These are phyloP conservation scores for Panus rudis DNA, from an alignment of 768 basidiomycete species.

Conservation along the genomic window DNA sequence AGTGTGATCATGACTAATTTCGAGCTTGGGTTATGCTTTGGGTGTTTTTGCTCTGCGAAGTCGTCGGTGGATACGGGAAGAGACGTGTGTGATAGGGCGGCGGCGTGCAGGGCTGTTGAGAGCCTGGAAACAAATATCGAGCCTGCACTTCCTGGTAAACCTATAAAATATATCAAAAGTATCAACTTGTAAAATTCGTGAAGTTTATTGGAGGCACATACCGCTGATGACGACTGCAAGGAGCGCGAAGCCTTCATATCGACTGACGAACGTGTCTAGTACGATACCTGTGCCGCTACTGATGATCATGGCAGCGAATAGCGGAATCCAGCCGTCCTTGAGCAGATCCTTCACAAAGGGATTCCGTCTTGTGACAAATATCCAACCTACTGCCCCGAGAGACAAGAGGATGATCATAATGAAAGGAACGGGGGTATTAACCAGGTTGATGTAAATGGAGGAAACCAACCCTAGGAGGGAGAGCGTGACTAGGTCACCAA, in stretches of 20 bases:
- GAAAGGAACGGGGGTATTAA: constrained; percentile 61
- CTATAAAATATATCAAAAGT: constrained; percentile 25
- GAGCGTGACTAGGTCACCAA: constrained; percentile 91
- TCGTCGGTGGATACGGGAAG: constrained; percentile 11
- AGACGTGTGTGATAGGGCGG: constrained; percentile 26
- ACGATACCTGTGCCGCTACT: constrained; percentile 87
- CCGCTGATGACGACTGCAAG: constrained; percentile 86
- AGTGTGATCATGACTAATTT: constrained; percentile 62
- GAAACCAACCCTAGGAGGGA: constrained; percentile 74
- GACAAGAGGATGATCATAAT: constrained; percentile 42
- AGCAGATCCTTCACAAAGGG: constrained; percentile 64
- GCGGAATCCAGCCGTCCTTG: constrained; percentile 81
- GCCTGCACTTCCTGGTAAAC: constrained; percentile 84
- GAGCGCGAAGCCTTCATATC: constrained; percentile 82
- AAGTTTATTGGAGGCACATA: constrained; percentile 23
- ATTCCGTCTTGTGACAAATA: constrained; percentile 57
- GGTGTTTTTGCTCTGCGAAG: constrained; percentile 5
- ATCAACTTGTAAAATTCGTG: not conserved
- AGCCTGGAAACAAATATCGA: constrained; percentile 87
- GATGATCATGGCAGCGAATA: constrained; percentile 87
- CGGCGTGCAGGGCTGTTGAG: constrained; percentile 80
- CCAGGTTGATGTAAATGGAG: constrained; percentile 56
- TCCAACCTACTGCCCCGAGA: constrained; percentile 41
- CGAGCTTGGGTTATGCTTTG: constrained; percentile 29
- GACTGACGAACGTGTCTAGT: constrained; percentile 81